These are phyloP conservation scores for Torulaspora gathmanii DNA, from an alignment of 805 yeast species.

Conservation along the genomic window DNA sequence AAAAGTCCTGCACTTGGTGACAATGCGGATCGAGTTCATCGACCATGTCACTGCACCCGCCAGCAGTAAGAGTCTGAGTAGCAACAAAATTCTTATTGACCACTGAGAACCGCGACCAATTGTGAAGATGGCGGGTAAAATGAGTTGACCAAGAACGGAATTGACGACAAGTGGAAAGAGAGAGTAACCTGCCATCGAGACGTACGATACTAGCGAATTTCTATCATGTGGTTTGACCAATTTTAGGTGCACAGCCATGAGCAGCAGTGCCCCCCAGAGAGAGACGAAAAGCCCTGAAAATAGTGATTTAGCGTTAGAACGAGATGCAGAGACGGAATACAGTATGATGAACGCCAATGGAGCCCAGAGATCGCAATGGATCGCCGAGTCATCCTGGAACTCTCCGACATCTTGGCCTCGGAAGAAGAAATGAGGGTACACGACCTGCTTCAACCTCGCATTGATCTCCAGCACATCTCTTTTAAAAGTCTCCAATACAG, in stretches of 20 bases:
- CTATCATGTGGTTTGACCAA: slow-evolving; percentile 25
- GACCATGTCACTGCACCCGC: slow-evolving; percentile 28
- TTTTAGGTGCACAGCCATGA: slow-evolving; percentile 33
- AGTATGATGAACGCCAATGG: slow-evolving; percentile 32
- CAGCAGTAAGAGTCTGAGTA: slow-evolving; percentile 19
- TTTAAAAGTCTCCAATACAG: slow-evolving; percentile 27
- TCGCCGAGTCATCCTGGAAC: slow-evolving; percentile 11
- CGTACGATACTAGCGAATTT: slow-evolving; percentile 29
- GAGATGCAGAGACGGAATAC: slow-evolving; percentile 32
- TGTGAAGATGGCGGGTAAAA: slow-evolving; percentile 29
- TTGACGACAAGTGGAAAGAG: slow-evolving; percentile 34
- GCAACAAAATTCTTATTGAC: slow-evolving; percentile 18
- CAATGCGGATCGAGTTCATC: slow-evolving; percentile 22
- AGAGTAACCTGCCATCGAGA: slow-evolving; percentile 35
- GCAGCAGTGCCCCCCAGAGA: slow-evolving; percentile 28
- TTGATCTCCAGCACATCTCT: slow-evolving; percentile 33
- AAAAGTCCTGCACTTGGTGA: slow-evolving; percentile 22
- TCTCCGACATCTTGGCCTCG: not conserved
- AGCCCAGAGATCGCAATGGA: slow-evolving; percentile 36
- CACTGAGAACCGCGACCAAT: slow-evolving; percentile 10
- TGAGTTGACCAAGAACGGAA: slow-evolving; percentile 22
- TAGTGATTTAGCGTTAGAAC: slow-evolving; percentile 24
- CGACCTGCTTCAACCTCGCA: slow-evolving; percentile 31
- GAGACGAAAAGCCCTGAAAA: slow-evolving; percentile 34
- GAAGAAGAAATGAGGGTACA: slow-evolving; percentile 30